A percentile compares a stretch with the other conserved stretches of the same genome.
These are phyloP conservation scores for Circinella umbellata DNA, from an alignment of 371 early-diverging fungal genomes.

Conservation along the genomic window DNA sequence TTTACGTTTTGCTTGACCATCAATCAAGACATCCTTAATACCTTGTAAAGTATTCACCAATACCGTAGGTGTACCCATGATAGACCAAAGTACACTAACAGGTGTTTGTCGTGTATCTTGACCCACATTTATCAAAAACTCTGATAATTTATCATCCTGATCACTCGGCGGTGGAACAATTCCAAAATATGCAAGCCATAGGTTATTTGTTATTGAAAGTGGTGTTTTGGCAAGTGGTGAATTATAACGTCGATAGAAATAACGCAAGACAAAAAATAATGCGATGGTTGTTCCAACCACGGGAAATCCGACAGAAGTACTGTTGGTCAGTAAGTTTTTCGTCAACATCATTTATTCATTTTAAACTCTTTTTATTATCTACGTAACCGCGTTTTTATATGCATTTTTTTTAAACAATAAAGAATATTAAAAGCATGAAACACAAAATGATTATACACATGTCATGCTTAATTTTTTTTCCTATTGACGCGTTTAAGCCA, in stretches of 20 bases:
- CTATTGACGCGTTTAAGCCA: constrained; percentile 14
- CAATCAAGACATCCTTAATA: constrained; percentile 49
- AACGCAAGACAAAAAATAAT: constrained; percentile 14
- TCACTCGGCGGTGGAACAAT: constrained; percentile 47
- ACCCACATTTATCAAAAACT: constrained; percentile 41
- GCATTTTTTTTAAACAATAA: no score
- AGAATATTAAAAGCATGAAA: no score
- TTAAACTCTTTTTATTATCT: no score
- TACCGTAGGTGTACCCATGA: constrained; percentile 44
- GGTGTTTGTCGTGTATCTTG: constrained; percentile 36
- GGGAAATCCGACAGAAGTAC: not conserved
- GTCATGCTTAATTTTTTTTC: not conserved
- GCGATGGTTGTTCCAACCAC: not conserved
- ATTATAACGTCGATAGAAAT: constrained; percentile 29
- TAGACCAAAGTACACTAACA: constrained; percentile 49
- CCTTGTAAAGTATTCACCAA: constrained; percentile 47
- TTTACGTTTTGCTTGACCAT: constrained; percentile 40
- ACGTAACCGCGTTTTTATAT: no score
- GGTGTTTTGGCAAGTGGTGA: constrained; percentile 35
- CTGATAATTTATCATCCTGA: constrained; percentile 35
- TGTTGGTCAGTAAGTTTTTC: no score
- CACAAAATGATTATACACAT: no score
- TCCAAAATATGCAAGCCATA: constrained; percentile 43
- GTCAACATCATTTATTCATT: no score
- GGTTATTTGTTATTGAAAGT: constrained; percentile 30